Conservation (phyloP, 768 basidiomycete species). For the Suillus spraguei region DNA sequence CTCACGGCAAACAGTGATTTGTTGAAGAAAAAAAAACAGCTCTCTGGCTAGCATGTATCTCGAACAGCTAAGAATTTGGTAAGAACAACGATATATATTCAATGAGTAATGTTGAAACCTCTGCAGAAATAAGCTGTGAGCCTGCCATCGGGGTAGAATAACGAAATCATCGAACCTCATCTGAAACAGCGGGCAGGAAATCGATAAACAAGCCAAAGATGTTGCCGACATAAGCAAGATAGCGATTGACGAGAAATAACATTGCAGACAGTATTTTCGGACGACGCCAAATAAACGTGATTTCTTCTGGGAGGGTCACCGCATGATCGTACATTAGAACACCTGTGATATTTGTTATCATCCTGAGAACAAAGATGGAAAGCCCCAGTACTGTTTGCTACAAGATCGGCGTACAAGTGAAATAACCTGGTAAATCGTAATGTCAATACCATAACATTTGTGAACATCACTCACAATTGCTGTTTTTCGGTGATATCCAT, state of each 20-base stretch:
- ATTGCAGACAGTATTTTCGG: constrained; percentile 41
- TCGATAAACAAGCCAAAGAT: constrained; percentile 32
- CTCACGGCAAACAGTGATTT: constrained; percentile 51
- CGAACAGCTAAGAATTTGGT: constrained; percentile 37
- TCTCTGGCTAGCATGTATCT: constrained; percentile 43
- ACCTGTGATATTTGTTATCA: constrained; percentile 16
- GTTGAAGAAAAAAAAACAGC: constrained; percentile 42
- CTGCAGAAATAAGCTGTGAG: constrained; percentile 1
- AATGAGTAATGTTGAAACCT: constrained; percentile 8
- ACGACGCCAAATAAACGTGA: constrained; percentile 47
- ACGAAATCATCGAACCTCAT: neutral
- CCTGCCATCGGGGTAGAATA: neutral
- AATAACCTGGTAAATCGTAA: constrained; percentile 4
- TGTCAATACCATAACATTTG: neutral
- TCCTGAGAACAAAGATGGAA: neutral
- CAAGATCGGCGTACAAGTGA: constrained; percentile 1
- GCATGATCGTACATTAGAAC: constrained; percentile 33
- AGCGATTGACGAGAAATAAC: constrained; percentile 53
- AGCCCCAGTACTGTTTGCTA: constrained; percentile 10
- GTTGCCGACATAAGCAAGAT: constrained; percentile 46
- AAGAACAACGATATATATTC: neutral
- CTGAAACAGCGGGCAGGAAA: constrained; percentile 21
- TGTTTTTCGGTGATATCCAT: constrained; percentile 4
- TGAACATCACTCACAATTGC: neutral
- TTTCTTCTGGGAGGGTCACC: constrained; percentile 37